Conservation (phyloP, 1,139 yeast species). For the Blastobotrys apis region DNA sequence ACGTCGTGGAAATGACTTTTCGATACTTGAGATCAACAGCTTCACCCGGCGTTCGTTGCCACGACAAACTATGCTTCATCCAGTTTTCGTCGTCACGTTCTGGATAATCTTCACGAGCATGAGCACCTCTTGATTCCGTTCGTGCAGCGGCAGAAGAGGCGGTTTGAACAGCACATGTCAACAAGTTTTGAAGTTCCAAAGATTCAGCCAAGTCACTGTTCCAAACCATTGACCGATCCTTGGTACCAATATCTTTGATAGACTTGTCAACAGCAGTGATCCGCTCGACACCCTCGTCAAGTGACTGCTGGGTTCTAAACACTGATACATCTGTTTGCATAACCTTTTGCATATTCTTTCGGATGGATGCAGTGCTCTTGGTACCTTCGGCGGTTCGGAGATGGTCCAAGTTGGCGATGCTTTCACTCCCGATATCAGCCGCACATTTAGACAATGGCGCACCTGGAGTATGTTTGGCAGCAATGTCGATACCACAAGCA, state of each 20-base stretch:
- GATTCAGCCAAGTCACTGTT: constrained; percentile 96
- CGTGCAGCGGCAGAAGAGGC: constrained; percentile 93
- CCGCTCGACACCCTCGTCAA: constrained; percentile 86
- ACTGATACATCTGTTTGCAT: constrained; percentile 98
- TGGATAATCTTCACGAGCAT: constrained; percentile 97
- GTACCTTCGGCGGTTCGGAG: constrained; percentile 83
- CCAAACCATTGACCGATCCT: constrained; percentile 97
- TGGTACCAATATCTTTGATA: constrained; percentile 71
- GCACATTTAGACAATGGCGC: constrained; percentile 23
- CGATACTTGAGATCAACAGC: constrained; percentile 78
- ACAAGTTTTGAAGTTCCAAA: constrained; percentile 89
- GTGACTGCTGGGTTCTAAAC: constrained; percentile 87
- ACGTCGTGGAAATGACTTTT: constrained; percentile 73
- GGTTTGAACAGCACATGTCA: constrained; percentile 96
- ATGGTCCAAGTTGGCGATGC: constrained; percentile 85
- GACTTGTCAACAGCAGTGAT: constrained; percentile 72
- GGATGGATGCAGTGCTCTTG: constrained; percentile 77
- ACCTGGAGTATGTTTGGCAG: constrained; percentile 82
- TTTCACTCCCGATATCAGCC: constrained; percentile 43
- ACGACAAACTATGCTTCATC: constrained; percentile 97
- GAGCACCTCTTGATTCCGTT: constrained; percentile 98
- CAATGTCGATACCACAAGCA: constrained; percentile 91
- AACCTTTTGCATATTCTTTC: constrained; percentile 88
- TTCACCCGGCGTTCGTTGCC: constrained; percentile 74
- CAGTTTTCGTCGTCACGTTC: constrained; percentile 93